phyloP scores from a whole-genome alignment of 2,329 filamentous ascomycete species.

The Botryotinia calthae region DNA sequence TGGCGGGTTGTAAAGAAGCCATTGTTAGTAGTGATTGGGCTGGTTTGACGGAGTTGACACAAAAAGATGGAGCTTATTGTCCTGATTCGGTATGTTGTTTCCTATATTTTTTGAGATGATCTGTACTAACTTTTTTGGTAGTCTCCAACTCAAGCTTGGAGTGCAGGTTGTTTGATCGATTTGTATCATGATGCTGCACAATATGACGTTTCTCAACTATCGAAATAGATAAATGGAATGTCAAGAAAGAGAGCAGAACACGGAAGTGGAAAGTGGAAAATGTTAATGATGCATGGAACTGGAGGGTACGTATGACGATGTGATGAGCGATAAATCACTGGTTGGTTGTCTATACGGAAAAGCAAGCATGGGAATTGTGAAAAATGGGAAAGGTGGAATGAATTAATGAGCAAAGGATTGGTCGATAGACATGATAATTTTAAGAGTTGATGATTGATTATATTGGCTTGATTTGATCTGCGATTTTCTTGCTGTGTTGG shows the following conservation, averaged over 20 bases:
- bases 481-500: neutral
- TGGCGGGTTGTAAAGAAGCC: conserved; percentile 81
- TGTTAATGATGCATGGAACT: neutral
- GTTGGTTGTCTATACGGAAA: conserved; percentile 1
- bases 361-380: neutral
- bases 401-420: neutral
- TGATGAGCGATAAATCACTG: neutral
- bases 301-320: neutral
- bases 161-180: conserved; percentile 89
- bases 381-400: neutral
- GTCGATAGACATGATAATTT: neutral
- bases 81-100: conserved; percentile 67
- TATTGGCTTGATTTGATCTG: neutral
- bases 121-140: conserved; percentile 41
- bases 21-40: conserved; percentile 82
- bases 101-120: conserved; percentile 19
- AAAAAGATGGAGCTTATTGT: conserved; percentile 82
- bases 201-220: conserved; percentile 34
- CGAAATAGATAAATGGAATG: neutral
- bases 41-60: conserved; percentile 87
- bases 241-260: neutral
- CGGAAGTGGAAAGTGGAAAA: neutral
- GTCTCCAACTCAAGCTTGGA: conserved; percentile 96
- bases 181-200: conserved; percentile 83
- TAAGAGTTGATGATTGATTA: neutral